Percentiles rank a stretch among this genome's conserved stretches.
phyloP scores from a whole-genome alignment of 208 protist genomes.

The Phytomonas francai region DNA sequence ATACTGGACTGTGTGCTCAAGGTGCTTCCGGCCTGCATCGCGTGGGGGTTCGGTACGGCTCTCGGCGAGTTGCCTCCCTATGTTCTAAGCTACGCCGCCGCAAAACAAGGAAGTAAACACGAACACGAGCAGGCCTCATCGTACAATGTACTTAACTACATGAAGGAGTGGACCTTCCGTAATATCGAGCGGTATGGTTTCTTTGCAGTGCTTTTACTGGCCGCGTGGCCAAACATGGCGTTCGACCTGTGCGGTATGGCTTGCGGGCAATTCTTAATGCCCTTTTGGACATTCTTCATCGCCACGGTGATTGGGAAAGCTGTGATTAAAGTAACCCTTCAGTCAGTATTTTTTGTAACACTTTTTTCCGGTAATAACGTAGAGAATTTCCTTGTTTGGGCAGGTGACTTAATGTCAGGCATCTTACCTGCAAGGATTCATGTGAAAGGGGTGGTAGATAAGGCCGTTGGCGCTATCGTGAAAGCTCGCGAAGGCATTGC shows the following conservation, averaged over 20 bases:
- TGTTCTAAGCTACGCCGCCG: constrained; percentile 83
- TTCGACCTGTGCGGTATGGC: constrained; percentile 96
- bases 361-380: constrained; percentile 84
- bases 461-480: constrained; percentile 34
- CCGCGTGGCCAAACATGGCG: constrained; percentile 95
- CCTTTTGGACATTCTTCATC: constrained; percentile 95
- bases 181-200: constrained; percentile 88
- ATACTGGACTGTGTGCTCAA: constrained; percentile 48
- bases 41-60: constrained; percentile 94
- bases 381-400: constrained; percentile 35
- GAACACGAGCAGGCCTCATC: background rate
- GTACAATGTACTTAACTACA: constrained; percentile 60
- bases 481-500: constrained; percentile 67
- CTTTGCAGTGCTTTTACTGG: constrained; percentile 90
- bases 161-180: constrained; percentile 73
- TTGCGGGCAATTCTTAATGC: constrained; percentile 94
- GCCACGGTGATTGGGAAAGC: constrained; percentile 95
- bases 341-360: constrained; percentile 82
- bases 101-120: constrained; percentile 1
- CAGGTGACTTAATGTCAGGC: constrained; percentile 17
- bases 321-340: constrained; percentile 85
- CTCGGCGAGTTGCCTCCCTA: constrained; percentile 97
- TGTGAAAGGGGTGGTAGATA: constrained; percentile 25
- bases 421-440: constrained; percentile 23
- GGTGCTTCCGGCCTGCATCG: constrained; percentile 73